These are phyloP conservation scores for Boletales sp. DNA, from an alignment of 768 basidiomycete genomes.

Conservation along the genomic window DNA sequence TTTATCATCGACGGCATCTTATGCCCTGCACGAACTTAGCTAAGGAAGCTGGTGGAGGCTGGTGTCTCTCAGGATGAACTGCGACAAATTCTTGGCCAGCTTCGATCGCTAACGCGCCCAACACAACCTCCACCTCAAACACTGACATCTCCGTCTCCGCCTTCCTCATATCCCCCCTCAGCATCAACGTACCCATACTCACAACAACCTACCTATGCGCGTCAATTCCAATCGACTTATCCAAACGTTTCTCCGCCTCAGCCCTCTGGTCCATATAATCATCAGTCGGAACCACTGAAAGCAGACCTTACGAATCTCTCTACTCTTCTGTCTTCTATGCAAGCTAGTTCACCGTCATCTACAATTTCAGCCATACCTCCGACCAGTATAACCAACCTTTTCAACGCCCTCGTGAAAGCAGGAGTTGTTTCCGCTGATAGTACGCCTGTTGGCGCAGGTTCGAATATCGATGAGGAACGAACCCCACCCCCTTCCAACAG, in stretches of 20 bases:
- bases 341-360: slow-evolving; percentile 21
- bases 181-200: slow-evolving; percentile 29
- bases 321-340: slow-evolving; percentile 25
- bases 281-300: slow-evolving; percentile 26
- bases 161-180: slow-evolving; percentile 20
- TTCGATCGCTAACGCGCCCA: slow-evolving; percentile 58
- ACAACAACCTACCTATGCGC: slow-evolving; percentile 27
- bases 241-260: slow-evolving; percentile 31
- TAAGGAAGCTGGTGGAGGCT: slow-evolving; percentile 68
- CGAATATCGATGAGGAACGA: slow-evolving; percentile 23
- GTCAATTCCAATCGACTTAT: slow-evolving; percentile 28
- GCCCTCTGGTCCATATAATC: slow-evolving; percentile 25
- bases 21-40: slow-evolving; percentile 34
- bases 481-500: slow-evolving; percentile 31
- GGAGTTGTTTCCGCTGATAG: slow-evolving; percentile 62
- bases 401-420: slow-evolving; percentile 72
- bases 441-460: slow-evolving; percentile 49
- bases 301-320: slow-evolving; percentile 29
- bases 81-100: slow-evolving; percentile 66
- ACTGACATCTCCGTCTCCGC: slow-evolving; percentile 26
- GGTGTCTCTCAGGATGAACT: slow-evolving; percentile 81
- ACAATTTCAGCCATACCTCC: slow-evolving; percentile 22
- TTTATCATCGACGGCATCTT: background rate
- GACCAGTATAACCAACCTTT: slow-evolving; percentile 52
- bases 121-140: slow-evolving; percentile 32